phyloP scores from a whole-genome alignment of 192 early-diverging fungal species.

The Coemansia nantahalensis region DNA sequence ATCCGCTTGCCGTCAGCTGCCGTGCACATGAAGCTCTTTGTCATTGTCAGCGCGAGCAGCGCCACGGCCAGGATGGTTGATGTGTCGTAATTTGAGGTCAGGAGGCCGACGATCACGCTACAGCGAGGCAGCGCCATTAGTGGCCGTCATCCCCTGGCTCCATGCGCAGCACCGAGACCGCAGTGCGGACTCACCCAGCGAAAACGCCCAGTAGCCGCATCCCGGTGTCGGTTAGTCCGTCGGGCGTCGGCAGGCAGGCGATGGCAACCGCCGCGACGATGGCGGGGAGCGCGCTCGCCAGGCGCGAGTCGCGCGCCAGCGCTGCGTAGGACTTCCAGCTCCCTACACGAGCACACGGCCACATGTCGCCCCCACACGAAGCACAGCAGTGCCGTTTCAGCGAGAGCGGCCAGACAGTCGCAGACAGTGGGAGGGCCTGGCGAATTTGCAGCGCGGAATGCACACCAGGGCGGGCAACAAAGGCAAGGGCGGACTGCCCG shows the following conservation, averaged over 20 bases:
- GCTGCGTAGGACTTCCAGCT: slow-evolving; percentile 40
- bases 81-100: slow-evolving; percentile 54
- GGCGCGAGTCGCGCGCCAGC: slow-evolving; percentile 14
- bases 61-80: slow-evolving; percentile 57
- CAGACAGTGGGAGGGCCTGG: too few relatives aligned
- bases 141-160: too few relatives aligned
- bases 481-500: too few relatives aligned
- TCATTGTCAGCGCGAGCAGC: slow-evolving; percentile 56
- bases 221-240: slow-evolving; percentile 25
- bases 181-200: slow-evolving; percentile 16
- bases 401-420: too few relatives aligned
- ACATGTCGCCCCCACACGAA: not conserved
- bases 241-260: slow-evolving; percentile 33
- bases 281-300: slow-evolving; percentile 36
- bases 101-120: slow-evolving; percentile 53
- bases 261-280: slow-evolving; percentile 24
- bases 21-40: slow-evolving; percentile 61
- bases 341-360: slow-evolving; percentile 13
- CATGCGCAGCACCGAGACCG: too few relatives aligned
- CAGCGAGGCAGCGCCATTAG: too few relatives aligned
- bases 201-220: slow-evolving; percentile 51
- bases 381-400: too few relatives aligned
- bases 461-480: too few relatives aligned
- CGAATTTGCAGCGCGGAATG: too few relatives aligned
- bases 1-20: slow-evolving; percentile 46